Base-by-base conservation (phyloP, 2,329 filamentous ascomycete species). In the Ampelomyces quisqualis region DNA sequence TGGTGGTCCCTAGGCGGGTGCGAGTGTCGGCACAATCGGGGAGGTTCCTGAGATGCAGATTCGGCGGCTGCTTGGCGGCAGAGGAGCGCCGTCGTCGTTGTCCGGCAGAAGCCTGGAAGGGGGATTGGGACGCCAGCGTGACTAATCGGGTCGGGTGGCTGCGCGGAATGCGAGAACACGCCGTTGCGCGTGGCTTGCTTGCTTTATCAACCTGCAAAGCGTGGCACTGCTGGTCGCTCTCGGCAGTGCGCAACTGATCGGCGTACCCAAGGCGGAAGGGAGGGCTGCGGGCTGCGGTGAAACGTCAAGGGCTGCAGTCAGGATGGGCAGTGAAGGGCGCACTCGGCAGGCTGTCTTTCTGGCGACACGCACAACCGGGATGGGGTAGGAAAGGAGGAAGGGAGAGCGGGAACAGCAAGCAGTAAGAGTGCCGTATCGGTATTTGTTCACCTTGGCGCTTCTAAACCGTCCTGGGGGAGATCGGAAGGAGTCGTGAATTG, bases 81-180 rank as follows among this genome's bases (percentile, higher is more conserved):
- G 67, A 70, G 20, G 65, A 69, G 51, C 67, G 65, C 59, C 67
- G 58, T 50, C 67, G 65, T 53, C 67, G 65, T 61, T 69, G 65
- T 55, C 62, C 64, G 58, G 61, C 51, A 38, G 60, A 57, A 58
- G 62, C 59, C 55, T 62, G 58, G 45, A 65, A 65, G 45, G 64
- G 64, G 29, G 57, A 58, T 49, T 61, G 58, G 41, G 65, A 65
- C 62, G 67, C 67, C 67, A 70, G 57, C 60, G 58, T 62, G 67
- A 66, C 54, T 58, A 41, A 45, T 47, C 43, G 34, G 43, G 34
- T 39, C 52, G 48, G 53, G 51, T 41, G 53, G 49, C 38, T 53
- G 57, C 48, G 45, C 51, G 53, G 56, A 57, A 58, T 59, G 46
- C 43, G 46, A 29, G 33, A 44, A 35, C 11, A 32, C 34, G 40